Percentiles rank a stretch among this genome's conserved stretches.
Evolutionary conservation across 2,329 filamentous ascomycete genomes (phyloP).

Genomic region (Nectriaceae sp.): DNA sequence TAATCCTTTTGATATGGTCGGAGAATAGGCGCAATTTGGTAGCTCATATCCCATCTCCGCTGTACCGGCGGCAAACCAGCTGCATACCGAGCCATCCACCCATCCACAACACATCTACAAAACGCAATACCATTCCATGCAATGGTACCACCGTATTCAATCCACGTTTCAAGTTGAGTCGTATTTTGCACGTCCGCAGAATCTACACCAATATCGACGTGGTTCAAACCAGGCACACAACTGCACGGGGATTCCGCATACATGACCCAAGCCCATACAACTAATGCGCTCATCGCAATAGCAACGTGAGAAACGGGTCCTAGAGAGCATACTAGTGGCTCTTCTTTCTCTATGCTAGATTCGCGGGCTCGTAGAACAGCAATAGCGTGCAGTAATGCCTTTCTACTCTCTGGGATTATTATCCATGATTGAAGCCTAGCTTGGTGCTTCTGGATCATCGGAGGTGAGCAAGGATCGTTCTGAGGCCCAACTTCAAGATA

Average conservation of each 20-base stretch:
- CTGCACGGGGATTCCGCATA: constrained; percentile 27
- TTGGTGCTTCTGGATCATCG: constrained; percentile 21
- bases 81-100: constrained; percentile 29
- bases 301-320: constrained; percentile 39
- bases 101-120: constrained; percentile 30
- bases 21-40: constrained; percentile 24
- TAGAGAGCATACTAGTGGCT: constrained; percentile 14
- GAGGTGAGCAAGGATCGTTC: constrained; percentile 14
- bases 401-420: constrained; percentile 29
- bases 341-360: constrained; percentile 16
- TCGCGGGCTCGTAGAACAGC: constrained; percentile 33
- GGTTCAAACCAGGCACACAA: constrained; percentile 28
- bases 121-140: constrained; percentile 32
- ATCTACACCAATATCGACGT: constrained; percentile 24
- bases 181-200: constrained; percentile 25
- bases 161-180: constrained; percentile 30
- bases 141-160: constrained; percentile 22
- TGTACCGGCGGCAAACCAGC: constrained; percentile 18
- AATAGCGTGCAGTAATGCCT: constrained; percentile 36
- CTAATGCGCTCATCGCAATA: constrained; percentile 31
- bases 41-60: constrained; percentile 22
- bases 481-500: constrained; percentile 11
- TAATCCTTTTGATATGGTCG: background rate
- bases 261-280: constrained; percentile 39
- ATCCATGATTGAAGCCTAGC: constrained; percentile 33